Base-by-base conservation (phyloP, 148 eudicot species). In the Heliosperma pusillum region DNA sequence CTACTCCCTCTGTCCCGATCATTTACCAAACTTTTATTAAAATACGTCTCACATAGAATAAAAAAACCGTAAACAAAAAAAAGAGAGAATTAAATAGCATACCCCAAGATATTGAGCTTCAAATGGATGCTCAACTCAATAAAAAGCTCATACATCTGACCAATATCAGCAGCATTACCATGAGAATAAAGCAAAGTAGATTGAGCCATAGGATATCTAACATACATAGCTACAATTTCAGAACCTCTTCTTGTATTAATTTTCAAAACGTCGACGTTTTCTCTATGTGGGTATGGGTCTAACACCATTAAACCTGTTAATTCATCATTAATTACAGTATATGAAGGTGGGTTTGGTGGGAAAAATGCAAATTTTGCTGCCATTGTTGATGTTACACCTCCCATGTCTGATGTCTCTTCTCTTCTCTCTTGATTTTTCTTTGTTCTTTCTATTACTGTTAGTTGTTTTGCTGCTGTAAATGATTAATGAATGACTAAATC, bases 301-400 rank as follows among this genome's bases (percentile, higher is more conserved):
- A 94, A 61, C n/a, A 88, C 80, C 76, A 84, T 52, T 16, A 94
- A 70, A 1, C 89, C 93, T 1, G 90, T 90, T 24, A 85, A 42
- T 33, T 85, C 86, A 50, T 94, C 97, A 5, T 78, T 86, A 9
- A 76, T 29, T 2, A 94, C 77, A 81, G 80, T 87, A 77, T 94
- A 94, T 0, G 88, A 86, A 1, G 98, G 90, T 59, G 98, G 98
- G 73, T 82, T 88, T 63, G 98, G 97, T 45, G 98, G 98, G 79
- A 94, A 94, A 67, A 91, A 94, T 1, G 98, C 98, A 40, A 94
- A 86, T 77, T 94, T 94, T 19, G 97, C 96, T 44, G 98, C 98
- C 97, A 91, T 90, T 36, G 98, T 90, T 62, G 98, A 94, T 22
- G 97, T 91, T 84, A 94, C 98, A 55, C 98, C 98, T 68, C 98